Conservation (phyloP, 495 filamentous ascomycete genomes). For the Hypoxylon intermedium region DNA sequence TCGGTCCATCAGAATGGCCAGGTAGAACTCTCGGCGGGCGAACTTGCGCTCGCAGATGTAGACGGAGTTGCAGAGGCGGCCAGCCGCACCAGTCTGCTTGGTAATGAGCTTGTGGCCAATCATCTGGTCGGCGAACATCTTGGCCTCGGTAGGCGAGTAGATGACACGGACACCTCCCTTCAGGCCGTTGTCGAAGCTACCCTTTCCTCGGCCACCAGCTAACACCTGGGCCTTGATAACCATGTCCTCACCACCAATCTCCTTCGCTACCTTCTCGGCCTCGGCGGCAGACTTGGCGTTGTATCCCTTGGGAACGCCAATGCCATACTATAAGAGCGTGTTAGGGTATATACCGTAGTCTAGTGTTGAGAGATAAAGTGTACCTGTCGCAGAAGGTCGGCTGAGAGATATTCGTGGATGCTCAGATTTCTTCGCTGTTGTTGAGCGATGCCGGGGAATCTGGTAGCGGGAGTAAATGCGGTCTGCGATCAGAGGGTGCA, state of each 20-base stretch:
- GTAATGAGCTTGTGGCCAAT: constrained; percentile 99
- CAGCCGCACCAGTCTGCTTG: constrained; percentile 94
- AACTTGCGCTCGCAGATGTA: constrained; percentile 99
- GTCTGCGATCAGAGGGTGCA: constrained; percentile 10
- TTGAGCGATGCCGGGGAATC: constrained; percentile 54
- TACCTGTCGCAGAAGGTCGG: constrained; percentile 85
- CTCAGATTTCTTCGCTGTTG: constrained; percentile 84
- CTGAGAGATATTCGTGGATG: constrained; percentile 97
- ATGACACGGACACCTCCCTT: constrained; percentile 99
- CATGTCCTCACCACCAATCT: constrained; percentile 92
- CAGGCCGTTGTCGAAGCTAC: constrained; percentile 94
- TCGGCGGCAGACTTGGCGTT: constrained; percentile 84
- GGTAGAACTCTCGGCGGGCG: constrained; percentile 97
- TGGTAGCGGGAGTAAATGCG: constrained; percentile 50
- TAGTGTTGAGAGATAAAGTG: constrained; percentile 41
- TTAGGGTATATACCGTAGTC: constrained; percentile 28
- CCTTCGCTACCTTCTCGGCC: constrained; percentile 88
- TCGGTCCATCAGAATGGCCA: constrained; percentile 97
- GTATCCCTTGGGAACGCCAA: constrained; percentile 87
- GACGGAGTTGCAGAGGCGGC: constrained; percentile 92
- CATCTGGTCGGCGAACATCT: constrained; percentile 99
- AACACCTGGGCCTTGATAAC: constrained; percentile 99
- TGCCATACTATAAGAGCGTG: constrained; percentile 74
- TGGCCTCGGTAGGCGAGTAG: constrained; percentile 85
- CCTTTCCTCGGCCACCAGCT: constrained; percentile 96